Conservation (phyloP, 2,329 filamentous ascomycete genomes). For the Hymenoscyphus repandus region DNA sequence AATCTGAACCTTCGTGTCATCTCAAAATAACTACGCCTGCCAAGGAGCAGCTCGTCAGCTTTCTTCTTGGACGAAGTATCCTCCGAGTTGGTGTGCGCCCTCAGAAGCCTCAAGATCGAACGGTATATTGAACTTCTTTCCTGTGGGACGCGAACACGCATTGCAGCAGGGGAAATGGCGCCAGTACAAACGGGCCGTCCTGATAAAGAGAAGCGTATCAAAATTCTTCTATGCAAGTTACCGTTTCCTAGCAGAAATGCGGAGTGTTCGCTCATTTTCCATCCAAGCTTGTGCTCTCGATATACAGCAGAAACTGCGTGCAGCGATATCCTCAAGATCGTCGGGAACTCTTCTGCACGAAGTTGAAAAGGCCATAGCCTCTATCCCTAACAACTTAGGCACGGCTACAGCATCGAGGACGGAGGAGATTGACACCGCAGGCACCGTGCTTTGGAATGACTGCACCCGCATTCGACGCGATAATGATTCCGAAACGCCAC, state of each 20-base stretch:
- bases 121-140: background rate
- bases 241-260: constrained; percentile 9
- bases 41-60: background rate
- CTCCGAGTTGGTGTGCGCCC: background rate
- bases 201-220: constrained; percentile 32
- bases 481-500: constrained; percentile 22
- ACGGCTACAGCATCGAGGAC: constrained; percentile 32
- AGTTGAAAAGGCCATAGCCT: constrained; percentile 36
- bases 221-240: constrained; percentile 30
- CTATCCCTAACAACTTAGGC: constrained; percentile 31
- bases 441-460: constrained; percentile 61
- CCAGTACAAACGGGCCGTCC: constrained; percentile 12
- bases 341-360: constrained; percentile 33
- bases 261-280: background rate
- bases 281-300: constrained; percentile 24
- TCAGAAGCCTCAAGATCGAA: background rate
- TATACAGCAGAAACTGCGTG: constrained; percentile 21
- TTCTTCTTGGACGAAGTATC: background rate
- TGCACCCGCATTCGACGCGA: constrained; percentile 48
- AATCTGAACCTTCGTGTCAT: background rate
- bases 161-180: constrained; percentile 17
- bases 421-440: constrained; percentile 49
- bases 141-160: background rate
- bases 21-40: background rate
- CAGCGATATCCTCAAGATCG: constrained; percentile 14